Evolutionary conservation across 352 stramenopile species (phyloP), one percentile per base, ranked within the genome.

Genomic region (Elongisporangium anandrum): DNA sequence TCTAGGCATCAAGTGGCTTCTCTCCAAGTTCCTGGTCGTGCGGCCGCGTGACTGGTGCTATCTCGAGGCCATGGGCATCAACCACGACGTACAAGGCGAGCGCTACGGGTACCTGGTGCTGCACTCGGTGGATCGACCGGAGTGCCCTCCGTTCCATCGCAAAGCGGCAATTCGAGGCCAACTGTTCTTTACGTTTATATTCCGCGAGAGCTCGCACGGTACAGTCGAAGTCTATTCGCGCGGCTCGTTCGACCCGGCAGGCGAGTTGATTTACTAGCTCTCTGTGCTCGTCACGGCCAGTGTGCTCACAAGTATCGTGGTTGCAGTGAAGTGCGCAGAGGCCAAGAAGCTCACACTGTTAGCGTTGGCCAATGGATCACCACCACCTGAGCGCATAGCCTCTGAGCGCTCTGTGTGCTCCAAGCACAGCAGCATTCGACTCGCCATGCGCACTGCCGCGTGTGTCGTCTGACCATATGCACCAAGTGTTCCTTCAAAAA

Each of bases 161-260:
- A 67, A 57, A 0, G 54, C 66, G 23, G 57, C 57, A 20, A 72
- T 86, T 47, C 75, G 79, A 2, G 70, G 68, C n/a, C 73, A 79
- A 22, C 66, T 84, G 51, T 85, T 71, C 8, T 66, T 72, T 23
- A 79, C 69, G 48, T 65, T 69, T 2, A 48, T 85, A 23, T 85
- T 75, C 56, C 63, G 63, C 4, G 66, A 82, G 47, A 68, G 70
- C 23, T 56, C 59, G 1, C 48, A 69, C 0, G 55, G 53, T 0
- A 70, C 51, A 0, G 71, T 87, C 4, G 77, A 87, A n/a, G 78
- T 78, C 47, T 85, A 78, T 41, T 69, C 80, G 50, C 70, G 68
- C 17, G 70, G 65, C 17, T 73, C 69, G 39, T 70, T 83, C 29
- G 73, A 85, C 60, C 47, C 68, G 50, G 24, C 69, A 51, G 50